Evolutionary conservation across 768 basidiomycete genomes (phyloP).

Genomic region (Boletus rex-veris): DNA sequence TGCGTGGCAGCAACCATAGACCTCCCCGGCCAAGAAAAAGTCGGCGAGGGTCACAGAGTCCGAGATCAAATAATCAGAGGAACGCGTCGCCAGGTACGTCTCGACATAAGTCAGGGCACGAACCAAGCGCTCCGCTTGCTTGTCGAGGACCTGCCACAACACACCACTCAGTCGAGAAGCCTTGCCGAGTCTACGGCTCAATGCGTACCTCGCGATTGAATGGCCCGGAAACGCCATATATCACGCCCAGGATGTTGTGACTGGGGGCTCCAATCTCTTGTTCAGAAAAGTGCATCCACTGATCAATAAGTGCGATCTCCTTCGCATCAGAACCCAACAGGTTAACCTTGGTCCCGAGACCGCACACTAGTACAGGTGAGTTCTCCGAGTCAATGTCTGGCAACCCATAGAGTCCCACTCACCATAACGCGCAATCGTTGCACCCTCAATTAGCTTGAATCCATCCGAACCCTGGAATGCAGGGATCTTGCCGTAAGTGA

Average conservation of each 20-base stretch:
- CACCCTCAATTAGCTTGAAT: slow-evolving; percentile 15
- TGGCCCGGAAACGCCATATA: not conserved
- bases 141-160: not conserved
- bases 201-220: slow-evolving; percentile 13
- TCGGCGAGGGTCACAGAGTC: slow-evolving; percentile 17
- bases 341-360: slow-evolving; percentile 5
- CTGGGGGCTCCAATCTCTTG: slow-evolving; percentile 4
- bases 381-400: too few species aligned
- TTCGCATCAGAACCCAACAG: slow-evolving; percentile 12
- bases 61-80: slow-evolving; percentile 13
- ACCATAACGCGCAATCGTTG: slow-evolving; percentile 19
- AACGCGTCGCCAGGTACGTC: slow-evolving; percentile 2
- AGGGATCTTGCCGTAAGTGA: slow-evolving; percentile 19
- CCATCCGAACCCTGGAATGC: slow-evolving; percentile 18
- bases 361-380: slow-evolving; percentile 2
- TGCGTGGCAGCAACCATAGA: not conserved
- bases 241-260: not conserved
- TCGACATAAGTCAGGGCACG: slow-evolving; percentile 13
- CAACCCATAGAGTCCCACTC: not conserved
- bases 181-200: too few species aligned
- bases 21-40: slow-evolving; percentile 6
- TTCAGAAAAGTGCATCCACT: slow-evolving; percentile 22
- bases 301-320: slow-evolving; percentile 13
- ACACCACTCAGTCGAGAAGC: too few species aligned
- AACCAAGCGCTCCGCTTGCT: not conserved